These are phyloP conservation scores for Echinosophora koreensis DNA, from an alignment of 306 rosid genomes.

Conservation along the genomic window DNA sequence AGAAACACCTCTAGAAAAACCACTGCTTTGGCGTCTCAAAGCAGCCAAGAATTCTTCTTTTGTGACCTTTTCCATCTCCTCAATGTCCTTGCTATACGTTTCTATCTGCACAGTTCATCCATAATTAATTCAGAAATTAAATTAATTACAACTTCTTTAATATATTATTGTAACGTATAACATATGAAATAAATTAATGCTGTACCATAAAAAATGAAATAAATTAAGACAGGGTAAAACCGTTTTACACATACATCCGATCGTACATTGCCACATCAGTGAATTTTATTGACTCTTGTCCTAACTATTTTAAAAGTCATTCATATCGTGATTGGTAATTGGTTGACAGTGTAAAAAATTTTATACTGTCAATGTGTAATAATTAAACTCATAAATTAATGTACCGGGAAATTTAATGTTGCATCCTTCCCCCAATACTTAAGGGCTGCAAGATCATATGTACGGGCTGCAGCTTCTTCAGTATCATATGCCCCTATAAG, in stretches of 20 bases:
- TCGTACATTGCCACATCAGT: too few relatives aligned
- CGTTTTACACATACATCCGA: too few relatives aligned
- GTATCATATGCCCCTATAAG: conserved; percentile 79
- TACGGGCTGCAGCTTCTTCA: conserved; percentile 92
- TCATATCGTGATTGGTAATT: too few relatives aligned
- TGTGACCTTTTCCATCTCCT: conserved; percentile 71
- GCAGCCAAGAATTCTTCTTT: conserved; percentile 87
- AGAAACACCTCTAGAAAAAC: conserved; percentile 93
- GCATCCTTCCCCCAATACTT: conserved; percentile 90
- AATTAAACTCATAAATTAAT: neutral
- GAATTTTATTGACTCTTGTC: too few relatives aligned
- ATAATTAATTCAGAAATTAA: neutral
- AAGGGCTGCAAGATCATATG: conserved; percentile 96
- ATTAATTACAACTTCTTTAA: neutral
- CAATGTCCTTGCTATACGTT: conserved; percentile 68
- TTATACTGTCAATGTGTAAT: too few relatives aligned
- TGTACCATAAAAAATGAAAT: neutral
- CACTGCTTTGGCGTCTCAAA: conserved; percentile 82
- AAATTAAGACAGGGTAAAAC: too few relatives aligned
- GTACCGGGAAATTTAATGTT: conserved; percentile 84
- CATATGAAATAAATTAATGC: too few relatives aligned
- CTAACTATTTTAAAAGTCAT: too few relatives aligned
- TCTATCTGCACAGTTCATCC: conserved; percentile 59
- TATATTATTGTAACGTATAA: neutral
- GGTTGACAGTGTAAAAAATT: too few relatives aligned